Evolutionary conservation across 371 early-diverging fungal genomes (phyloP).

Genomic region (Thermomucor indicae-seudaticae): DNA sequence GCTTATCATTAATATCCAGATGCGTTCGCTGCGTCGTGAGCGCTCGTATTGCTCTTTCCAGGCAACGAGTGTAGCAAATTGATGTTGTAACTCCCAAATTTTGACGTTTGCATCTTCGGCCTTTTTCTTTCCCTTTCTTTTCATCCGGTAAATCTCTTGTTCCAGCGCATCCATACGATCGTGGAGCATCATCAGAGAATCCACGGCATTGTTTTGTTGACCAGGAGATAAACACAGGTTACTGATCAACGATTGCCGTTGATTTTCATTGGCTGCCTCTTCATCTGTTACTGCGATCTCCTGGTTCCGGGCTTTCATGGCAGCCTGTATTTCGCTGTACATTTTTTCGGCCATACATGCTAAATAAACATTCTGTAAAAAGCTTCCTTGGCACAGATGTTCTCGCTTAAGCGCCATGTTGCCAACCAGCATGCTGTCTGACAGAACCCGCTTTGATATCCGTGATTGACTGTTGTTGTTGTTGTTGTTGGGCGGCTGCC

Average conservation of each 20-base stretch:
- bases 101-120: slow-evolving; percentile 20
- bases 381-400: slow-evolving; percentile 19
- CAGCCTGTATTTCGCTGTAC: slow-evolving; percentile 16
- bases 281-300: background rate
- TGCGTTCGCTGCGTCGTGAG: slow-evolving; percentile 24
- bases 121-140: slow-evolving; percentile 23
- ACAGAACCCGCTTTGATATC: slow-evolving; percentile 25
- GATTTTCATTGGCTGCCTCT: background rate
- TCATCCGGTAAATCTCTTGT: slow-evolving; percentile 31
- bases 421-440: slow-evolving; percentile 39
- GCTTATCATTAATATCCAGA: slow-evolving; percentile 30
- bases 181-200: slow-evolving; percentile 33
- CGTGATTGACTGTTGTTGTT: no score
- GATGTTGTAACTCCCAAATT: slow-evolving; percentile 23
- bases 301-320: background rate
- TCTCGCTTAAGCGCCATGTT: slow-evolving; percentile 39
- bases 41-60: slow-evolving; percentile 22
- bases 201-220: background rate
- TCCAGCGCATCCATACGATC: slow-evolving; percentile 44
- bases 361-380: slow-evolving; percentile 29
- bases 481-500: slow-evolving; percentile 2
- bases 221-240: background rate
- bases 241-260: background rate
- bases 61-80: slow-evolving; percentile 17
- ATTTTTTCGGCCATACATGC: slow-evolving; percentile 38